These are phyloP conservation scores for Arbutus unedo DNA, from an alignment of 148 eudicot species.

Conservation along the genomic window DNA sequence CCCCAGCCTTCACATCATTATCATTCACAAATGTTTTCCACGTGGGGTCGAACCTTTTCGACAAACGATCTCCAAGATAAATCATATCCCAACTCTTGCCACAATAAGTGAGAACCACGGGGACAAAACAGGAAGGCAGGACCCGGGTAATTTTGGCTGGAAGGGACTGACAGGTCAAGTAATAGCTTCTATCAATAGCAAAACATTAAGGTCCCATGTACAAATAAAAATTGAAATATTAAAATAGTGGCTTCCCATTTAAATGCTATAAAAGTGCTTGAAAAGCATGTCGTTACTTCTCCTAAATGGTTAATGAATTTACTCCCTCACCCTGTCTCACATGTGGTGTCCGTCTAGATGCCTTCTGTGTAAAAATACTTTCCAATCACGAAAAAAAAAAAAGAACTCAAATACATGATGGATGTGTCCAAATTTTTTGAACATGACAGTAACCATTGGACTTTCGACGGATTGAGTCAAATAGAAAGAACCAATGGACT, in stretches of 20 bases:
- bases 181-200: not conserved
- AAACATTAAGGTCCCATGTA: not conserved
- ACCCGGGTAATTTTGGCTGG: slow-evolving; percentile 18
- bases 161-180: slow-evolving; percentile 5
- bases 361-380: not conserved
- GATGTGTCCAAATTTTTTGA: not conserved
- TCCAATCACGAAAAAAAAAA: not conserved
- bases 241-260: not conserved
- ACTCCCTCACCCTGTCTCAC: not conserved
- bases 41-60: slow-evolving; percentile 17
- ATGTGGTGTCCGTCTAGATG: not conserved
- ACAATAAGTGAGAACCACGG: slow-evolving; percentile 28
- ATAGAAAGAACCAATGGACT: not conserved
- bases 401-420: not conserved
- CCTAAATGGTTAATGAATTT: not conserved
- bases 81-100: slow-evolving; percentile 33
- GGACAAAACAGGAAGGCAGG: slow-evolving; percentile 26
- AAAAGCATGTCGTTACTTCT: not conserved
- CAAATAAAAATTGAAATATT: not conserved
- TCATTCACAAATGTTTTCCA: slow-evolving; percentile 39
- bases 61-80: slow-evolving; percentile 15
- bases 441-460: not conserved
- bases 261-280: not conserved
- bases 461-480: not conserved
- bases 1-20: slow-evolving; percentile 36